phyloP scores from a whole-genome alignment of 2,329 filamentous ascomycete species.

The Penicillium sp. region DNA sequence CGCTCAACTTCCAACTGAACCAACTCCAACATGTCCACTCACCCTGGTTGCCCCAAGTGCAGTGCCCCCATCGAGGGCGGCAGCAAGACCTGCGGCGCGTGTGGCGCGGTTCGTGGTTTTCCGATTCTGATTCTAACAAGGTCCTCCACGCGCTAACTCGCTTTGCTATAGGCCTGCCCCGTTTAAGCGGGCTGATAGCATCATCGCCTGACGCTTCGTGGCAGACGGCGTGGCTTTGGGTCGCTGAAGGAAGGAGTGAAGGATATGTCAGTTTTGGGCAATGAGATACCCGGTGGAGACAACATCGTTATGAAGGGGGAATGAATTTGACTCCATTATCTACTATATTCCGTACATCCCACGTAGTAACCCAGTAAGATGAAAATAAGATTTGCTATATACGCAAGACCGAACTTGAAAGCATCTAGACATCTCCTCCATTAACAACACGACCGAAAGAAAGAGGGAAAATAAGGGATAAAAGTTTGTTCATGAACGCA shows the following conservation, averaged over 20 bases:
- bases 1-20: conserved; percentile 1
- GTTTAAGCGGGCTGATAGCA: conserved; percentile 17
- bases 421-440: conserved; percentile 16
- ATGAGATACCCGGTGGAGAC: neutral
- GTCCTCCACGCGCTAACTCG: conserved; percentile 17
- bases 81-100: conserved; percentile 34
- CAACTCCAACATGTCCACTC: conserved; percentile 28
- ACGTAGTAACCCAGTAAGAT: neutral
- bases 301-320: neutral
- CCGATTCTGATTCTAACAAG: conserved; percentile 14
- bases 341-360: neutral
- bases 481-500: conserved; percentile 26
- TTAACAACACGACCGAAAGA: neutral
- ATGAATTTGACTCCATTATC: neutral
- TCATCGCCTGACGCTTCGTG: neutral
- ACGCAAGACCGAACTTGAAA: conserved; percentile 17
- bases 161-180: conserved; percentile 27
- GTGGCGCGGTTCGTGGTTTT: conserved; percentile 31
- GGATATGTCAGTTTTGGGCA: neutral
- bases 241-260: too few species aligned
- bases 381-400: conserved; percentile 23
- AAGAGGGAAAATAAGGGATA: conserved; percentile 9
- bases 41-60: conserved; percentile 34
- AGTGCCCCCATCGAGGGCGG: conserved; percentile 21
- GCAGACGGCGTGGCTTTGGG: neutral